Evolutionary conservation across 805 yeast species (phyloP), one percentile per base, ranked within the genome.

Genomic region (Saccharomycopsis oosterbeekiorum): DNA sequence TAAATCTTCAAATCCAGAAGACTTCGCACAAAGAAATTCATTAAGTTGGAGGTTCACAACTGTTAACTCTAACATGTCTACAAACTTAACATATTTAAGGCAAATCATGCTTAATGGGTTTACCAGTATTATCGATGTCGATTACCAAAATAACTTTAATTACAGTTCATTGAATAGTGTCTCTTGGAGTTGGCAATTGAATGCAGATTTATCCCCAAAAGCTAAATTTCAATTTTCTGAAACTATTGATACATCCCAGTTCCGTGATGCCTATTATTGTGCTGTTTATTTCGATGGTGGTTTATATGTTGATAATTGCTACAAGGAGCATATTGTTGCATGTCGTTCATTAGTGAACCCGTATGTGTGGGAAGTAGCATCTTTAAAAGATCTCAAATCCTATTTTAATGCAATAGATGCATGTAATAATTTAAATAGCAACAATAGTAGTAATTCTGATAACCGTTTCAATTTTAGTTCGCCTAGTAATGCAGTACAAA

Each of bases 231-330:
- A 53, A 11, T 53, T 53, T 34, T 34, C 39, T 10, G 21, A 53
- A n/a, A 19, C 37, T 19, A 12, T 21, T 12, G 53, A 47, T 15
- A 21, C 34, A 21, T 57, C 59, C 24, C 43, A 54, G 5, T 24
- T 56, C n/a, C 58, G 19, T 36, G 34, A 53, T n/a, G 64, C 64
- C 9, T 59, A 36, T 24, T 43, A 42, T n/a, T 63, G 65, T 39
- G 65, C 65, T 12, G 65, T 60, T 21, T 37, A 58, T 14, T 58
- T 17, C 24, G 19, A 61, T 17, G 54, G 39, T 2, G 89, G 90
- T 1, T 88, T 93, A 89, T 60, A 62, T 4, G 85, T 88, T 0
- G 80, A 76, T 14, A 82, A 89, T 67, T 93, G 98, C 72, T 84
- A 85, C 67, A 71, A 74, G 0, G 67, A 74, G 34, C 73, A 78